Percentiles rank a stretch among this genome's conserved stretches.
Evolutionary conservation across 2,329 filamentous ascomycete species (phyloP).

Genomic region (Zymoseptoria tritici): DNA sequence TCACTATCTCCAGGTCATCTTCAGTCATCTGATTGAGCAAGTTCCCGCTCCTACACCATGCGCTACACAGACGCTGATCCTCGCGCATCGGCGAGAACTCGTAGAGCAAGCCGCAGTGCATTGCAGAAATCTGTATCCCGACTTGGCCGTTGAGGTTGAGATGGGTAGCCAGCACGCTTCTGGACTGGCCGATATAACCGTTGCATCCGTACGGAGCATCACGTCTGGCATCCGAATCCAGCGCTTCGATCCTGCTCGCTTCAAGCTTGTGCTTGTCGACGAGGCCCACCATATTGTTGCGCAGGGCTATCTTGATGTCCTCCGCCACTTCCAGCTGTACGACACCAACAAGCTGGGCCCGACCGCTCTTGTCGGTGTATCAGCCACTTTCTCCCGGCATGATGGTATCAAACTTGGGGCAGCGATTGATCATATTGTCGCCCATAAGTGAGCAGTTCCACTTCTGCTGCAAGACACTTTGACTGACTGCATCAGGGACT

Average conservation of each 20-base stretch:
- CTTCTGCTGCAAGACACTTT: conserved; percentile 36
- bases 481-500: conserved; percentile 43
- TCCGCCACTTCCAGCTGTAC: conserved; percentile 71
- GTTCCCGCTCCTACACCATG: conserved; percentile 50
- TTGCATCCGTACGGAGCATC: conserved; percentile 84
- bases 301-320: conserved; percentile 63
- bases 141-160: conserved; percentile 78
- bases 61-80: conserved; percentile 74
- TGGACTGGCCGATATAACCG: conserved; percentile 80
- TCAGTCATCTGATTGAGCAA: conserved; percentile 86
- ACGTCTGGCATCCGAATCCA: conserved; percentile 65
- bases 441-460: conserved; percentile 56
- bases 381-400: conserved; percentile 70
- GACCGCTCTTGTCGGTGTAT: conserved; percentile 72
- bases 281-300: conserved; percentile 97
- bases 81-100: conserved; percentile 86
- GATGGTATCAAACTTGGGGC: conserved; percentile 76
- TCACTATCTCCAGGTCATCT: conserved; percentile 61
- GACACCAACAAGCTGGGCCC: conserved; percentile 40
- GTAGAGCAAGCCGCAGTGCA: conserved; percentile 90
- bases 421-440: conserved; percentile 91
- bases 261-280: conserved; percentile 89
- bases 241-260: conserved; percentile 72
- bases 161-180: conserved; percentile 74
- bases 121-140: conserved; percentile 71